Evolutionary conservation across 495 filamentous ascomycete species (phyloP).

Genomic region (Talaromyces ruber): DNA sequence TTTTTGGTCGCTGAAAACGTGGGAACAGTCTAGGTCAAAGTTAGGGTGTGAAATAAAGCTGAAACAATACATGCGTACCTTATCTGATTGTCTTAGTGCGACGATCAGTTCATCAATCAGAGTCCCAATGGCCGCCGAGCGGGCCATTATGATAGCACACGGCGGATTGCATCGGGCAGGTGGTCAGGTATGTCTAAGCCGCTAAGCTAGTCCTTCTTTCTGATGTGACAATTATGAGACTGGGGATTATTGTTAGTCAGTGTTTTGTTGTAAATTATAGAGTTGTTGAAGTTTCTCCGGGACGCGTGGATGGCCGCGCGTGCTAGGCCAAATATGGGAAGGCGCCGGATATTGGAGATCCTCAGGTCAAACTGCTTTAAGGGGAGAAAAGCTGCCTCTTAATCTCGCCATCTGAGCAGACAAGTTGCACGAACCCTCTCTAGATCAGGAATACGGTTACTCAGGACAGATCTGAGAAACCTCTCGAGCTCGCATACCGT

Average conservation of each 20-base stretch:
- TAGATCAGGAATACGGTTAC: background rate
- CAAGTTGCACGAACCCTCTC: background rate
- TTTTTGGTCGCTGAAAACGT: conserved; percentile 18
- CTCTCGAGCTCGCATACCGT: background rate
- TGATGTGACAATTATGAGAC: background rate
- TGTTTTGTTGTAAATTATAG: background rate
- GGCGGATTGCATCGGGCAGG: background rate
- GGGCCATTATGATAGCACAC: conserved; percentile 32
- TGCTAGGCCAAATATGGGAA: conserved; percentile 25
- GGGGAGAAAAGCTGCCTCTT: background rate
- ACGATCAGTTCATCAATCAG: conserved; percentile 31
- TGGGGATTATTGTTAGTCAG: background rate
- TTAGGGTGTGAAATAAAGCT: conserved; percentile 29
- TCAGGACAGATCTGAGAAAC: background rate
- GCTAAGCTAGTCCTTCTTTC: background rate
- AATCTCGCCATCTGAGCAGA: background rate
- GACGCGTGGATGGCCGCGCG: background rate
- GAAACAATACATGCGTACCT: conserved; percentile 29
- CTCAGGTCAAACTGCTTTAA: background rate
- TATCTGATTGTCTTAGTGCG: conserved; percentile 21
- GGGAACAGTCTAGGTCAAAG: conserved; percentile 23
- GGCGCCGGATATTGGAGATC: conserved; percentile 9
- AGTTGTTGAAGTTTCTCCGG: background rate
- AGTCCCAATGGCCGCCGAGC: conserved; percentile 25
- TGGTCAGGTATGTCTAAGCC: background rate